Conservation (phyloP, 2,329 filamentous ascomycete species). For the Claviceps digitariae region DNA sequence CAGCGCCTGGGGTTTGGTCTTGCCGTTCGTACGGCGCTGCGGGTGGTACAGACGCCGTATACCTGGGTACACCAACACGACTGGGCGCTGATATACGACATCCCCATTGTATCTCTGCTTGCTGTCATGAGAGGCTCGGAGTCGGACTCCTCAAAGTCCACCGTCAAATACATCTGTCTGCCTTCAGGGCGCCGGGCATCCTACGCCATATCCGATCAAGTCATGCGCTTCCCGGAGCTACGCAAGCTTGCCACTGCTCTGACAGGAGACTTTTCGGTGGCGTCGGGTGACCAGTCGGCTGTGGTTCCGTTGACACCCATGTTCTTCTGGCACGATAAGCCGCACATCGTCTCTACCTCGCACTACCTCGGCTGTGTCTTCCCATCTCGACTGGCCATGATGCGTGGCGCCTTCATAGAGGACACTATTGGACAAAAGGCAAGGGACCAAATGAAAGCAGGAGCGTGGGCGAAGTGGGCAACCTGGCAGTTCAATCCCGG, state of each 20-base stretch:
- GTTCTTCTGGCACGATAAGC: conserved; percentile 48
- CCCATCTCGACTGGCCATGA: conserved; percentile 33
- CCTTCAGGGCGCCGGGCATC: conserved; percentile 36
- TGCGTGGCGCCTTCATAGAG: conserved; percentile 41
- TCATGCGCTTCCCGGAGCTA: conserved; percentile 27
- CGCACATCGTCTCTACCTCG: conserved; percentile 32
- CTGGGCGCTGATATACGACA: conserved; percentile 32
- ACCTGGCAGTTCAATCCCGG: conserved; percentile 42
- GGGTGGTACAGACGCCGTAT: conserved; percentile 32
- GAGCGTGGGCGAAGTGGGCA: conserved; percentile 37
- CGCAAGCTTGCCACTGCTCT: conserved; percentile 26
- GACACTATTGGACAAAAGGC: conserved; percentile 41
- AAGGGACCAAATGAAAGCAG: conserved; percentile 42
- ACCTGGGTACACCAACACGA: conserved; percentile 47
- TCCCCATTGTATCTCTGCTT: conserved; percentile 31
- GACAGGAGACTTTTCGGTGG: conserved; percentile 24
- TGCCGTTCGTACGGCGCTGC: conserved; percentile 37
- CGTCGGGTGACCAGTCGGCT: conserved; percentile 13
- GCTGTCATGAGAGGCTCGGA: conserved; percentile 26
- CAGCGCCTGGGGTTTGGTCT: conserved; percentile 39
- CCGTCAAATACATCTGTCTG: conserved; percentile 38
- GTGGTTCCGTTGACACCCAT: conserved; percentile 33
- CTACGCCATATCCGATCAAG: conserved; percentile 35
- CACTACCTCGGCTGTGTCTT: conserved; percentile 40
- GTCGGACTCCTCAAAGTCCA: background rate